These are phyloP conservation scores for Dryadomyces quercus-mongolicae DNA, from an alignment of 2,329 filamentous ascomycete species.

Conservation along the genomic window DNA sequence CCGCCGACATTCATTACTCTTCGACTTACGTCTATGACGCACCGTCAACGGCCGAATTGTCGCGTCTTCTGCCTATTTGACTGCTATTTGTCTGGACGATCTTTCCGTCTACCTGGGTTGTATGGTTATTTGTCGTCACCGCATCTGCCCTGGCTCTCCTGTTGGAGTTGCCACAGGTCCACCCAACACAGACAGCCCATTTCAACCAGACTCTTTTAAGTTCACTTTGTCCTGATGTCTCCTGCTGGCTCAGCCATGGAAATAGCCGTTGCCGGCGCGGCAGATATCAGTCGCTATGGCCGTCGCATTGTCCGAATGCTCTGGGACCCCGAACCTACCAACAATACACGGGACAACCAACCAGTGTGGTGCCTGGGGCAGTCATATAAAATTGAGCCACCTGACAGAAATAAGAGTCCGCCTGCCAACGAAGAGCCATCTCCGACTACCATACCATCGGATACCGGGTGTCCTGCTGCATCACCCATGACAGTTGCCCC, in stretches of 20 bases:
- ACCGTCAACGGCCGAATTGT: too few relatives aligned
- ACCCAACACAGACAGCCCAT: neutral
- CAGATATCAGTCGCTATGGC: constrained; percentile 62
- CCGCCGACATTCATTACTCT: neutral
- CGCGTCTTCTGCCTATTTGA: too few relatives aligned
- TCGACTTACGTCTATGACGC: too few relatives aligned
- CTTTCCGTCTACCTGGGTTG: neutral
- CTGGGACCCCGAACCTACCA: constrained; percentile 81
- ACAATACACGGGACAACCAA: constrained; percentile 54
- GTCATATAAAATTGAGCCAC: constrained; percentile 32
- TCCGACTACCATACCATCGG: constrained; percentile 5
- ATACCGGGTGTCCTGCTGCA: constrained; percentile 1
- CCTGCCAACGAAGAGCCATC: constrained; percentile 8
- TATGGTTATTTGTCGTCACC: neutral
- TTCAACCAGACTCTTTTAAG: neutral
- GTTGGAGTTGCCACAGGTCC: neutral
- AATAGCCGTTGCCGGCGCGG: constrained; percentile 33
- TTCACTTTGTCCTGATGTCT: neutral
- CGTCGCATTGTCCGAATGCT: constrained; percentile 82
- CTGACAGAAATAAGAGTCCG: constrained; percentile 8
- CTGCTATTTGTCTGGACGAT: neutral
- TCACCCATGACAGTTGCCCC: constrained; percentile 14
- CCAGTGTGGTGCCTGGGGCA: constrained; percentile 74
- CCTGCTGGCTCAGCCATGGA: constrained; percentile 16
- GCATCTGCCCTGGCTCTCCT: neutral